Conservation (phyloP, 805 yeast species). For the Candida morakotiae region DNA sequence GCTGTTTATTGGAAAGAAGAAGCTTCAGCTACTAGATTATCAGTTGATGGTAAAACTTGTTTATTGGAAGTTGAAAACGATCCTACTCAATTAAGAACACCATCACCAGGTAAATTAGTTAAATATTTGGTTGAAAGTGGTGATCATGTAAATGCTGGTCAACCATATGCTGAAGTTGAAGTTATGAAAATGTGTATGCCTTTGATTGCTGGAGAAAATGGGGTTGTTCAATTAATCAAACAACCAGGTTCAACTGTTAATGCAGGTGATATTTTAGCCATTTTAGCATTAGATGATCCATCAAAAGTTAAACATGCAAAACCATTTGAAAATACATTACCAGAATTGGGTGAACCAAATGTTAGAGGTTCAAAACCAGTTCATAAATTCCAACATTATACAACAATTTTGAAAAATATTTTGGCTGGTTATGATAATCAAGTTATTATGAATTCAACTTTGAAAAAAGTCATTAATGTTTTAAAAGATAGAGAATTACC, state of each 20-base stretch:
- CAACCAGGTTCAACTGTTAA: slow-evolving; percentile 97
- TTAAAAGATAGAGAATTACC: slow-evolving; percentile 82
- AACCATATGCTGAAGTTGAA: slow-evolving; percentile 96
- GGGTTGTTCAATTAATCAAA: slow-evolving; percentile 85
- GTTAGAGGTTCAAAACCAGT: slow-evolving; percentile 81
- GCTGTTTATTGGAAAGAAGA: slow-evolving; percentile 98
- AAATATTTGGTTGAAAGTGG: slow-evolving; percentile 92
- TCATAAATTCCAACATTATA: slow-evolving; percentile 60
- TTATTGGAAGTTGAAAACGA: slow-evolving; percentile 92
- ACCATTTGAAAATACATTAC: slow-evolving; percentile 92
- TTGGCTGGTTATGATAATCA: slow-evolving; percentile 93
- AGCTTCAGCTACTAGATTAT: slow-evolving; percentile 88
- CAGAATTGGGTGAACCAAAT: slow-evolving; percentile 79
- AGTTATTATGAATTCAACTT: slow-evolving; percentile 82
- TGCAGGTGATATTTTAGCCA: slow-evolving; percentile 97
- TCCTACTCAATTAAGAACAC: slow-evolving; percentile 97
- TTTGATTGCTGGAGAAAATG: slow-evolving; percentile 86
- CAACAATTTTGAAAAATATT: slow-evolving; percentile 68
- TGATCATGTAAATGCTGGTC: slow-evolving; percentile 87
- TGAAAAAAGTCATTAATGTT: slow-evolving; percentile 66
- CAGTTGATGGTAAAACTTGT: slow-evolving; percentile 95
- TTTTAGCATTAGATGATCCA: slow-evolving; percentile 92
- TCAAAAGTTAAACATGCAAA: slow-evolving; percentile 94
- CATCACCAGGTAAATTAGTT: slow-evolving; percentile 97
- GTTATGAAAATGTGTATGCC: slow-evolving; percentile 99